Evolutionary conservation across 129 eudicot genomes (phyloP).

Genomic region (Saposhnikovia divaricata): DNA sequence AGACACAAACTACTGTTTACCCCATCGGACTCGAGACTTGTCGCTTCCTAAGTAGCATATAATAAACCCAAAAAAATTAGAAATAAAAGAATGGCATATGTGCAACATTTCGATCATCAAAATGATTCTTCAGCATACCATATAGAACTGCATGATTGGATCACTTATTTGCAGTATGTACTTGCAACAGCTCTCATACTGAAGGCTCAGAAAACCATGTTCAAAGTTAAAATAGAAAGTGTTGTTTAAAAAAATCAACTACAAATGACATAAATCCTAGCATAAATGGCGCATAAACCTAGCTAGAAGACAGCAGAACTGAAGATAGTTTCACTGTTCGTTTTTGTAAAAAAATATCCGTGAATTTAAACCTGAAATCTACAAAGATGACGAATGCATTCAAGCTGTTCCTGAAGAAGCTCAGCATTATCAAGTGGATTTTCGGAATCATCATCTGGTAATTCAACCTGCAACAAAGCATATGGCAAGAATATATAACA

Average conservation of each 20-base stretch:
- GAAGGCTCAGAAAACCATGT: slow-evolving; percentile 12
- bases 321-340: too few relatives aligned
- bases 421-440: slow-evolving; percentile 28
- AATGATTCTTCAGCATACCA: slow-evolving; percentile 14
- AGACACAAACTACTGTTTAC: slow-evolving; percentile 10
- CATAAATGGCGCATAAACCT: too few relatives aligned
- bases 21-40: slow-evolving; percentile 4
- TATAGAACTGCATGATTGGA: slow-evolving; percentile 17
- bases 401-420: slow-evolving; percentile 36
- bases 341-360: not conserved
- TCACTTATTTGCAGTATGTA: slow-evolving; percentile 17
- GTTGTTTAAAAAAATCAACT: not conserved
- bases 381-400: slow-evolving; percentile 21
- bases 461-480: slow-evolving; percentile 18
- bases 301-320: too few relatives aligned
- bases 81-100: not conserved
- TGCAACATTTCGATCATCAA: not conserved
- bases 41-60: slow-evolving; percentile 17
- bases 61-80: not conserved
- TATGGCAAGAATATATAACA: not conserved
- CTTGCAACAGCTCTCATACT: slow-evolving; percentile 24
- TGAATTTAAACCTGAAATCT: slow-evolving; percentile 28
- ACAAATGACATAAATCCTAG: not conserved
- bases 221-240: not conserved
- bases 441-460: slow-evolving; percentile 23